Percentiles rank a stretch among this genome's conserved stretches.
Conservation (phyloP, 805 yeast genomes). For the Naumovozyma dairenensis region DNA sequence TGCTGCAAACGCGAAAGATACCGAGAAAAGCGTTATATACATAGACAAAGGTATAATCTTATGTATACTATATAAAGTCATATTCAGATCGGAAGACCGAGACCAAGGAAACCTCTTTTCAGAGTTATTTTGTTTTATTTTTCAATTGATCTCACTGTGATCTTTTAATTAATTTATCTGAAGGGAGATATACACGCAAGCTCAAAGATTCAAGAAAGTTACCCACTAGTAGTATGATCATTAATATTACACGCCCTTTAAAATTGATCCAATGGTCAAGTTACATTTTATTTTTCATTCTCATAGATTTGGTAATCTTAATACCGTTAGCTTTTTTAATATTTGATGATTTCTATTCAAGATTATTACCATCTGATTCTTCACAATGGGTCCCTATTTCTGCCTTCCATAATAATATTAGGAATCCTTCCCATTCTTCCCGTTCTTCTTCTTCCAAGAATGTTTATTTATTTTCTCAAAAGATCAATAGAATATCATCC, state of each 20-base stretch:
- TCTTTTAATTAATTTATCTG: background rate
- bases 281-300: conserved; percentile 10
- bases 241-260: conserved; percentile 23
- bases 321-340: conserved; percentile 22
- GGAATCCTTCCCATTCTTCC: no score
- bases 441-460: conserved; percentile 1
- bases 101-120: no score
- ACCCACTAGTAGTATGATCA: conserved; percentile 12
- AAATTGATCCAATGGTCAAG: conserved; percentile 24
- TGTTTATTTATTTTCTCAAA: conserved; percentile 6
- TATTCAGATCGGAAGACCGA: no score
- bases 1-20: no score
- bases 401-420: conserved; percentile 7
- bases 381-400: conserved; percentile 18
- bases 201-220: no score
- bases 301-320: conserved; percentile 18
- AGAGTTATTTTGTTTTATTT: no score
- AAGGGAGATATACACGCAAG: no score
- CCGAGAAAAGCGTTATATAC: no score
- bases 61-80: no score
- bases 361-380: conserved; percentile 23
- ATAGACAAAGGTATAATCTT: no score
- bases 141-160: background rate
- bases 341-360: conserved; percentile 22
- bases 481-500: conserved; percentile 8